Base-by-base conservation (phyloP, 2,329 filamentous ascomycete species). In the Pseudopithomyces chartarum region DNA sequence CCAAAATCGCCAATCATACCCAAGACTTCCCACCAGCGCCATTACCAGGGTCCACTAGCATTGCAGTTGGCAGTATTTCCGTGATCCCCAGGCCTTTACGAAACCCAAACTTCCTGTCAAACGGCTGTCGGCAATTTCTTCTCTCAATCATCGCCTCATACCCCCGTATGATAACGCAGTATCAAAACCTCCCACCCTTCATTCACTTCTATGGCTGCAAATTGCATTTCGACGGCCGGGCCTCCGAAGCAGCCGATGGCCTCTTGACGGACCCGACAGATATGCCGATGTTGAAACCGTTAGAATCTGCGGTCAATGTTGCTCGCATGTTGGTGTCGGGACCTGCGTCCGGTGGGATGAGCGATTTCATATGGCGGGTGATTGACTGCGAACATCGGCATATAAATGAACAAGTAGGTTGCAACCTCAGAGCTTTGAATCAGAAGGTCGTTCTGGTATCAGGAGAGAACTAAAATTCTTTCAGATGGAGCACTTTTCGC, bases 141-240 rank as follows among this genome's bases (percentile, higher is more conserved):
- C 44, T 47, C 12, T 47, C 44, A 2, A 22, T 47, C 26, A 34
- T 47, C 5, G 12, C 2, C 13, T 47, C 52, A 19, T 54, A 54
- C 17, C 52, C 52, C 5, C 43, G 52, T 20, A 54, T 54, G 52
- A 29, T 54, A 15, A 46, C 34, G 2, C 38, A 38, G 10, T 20
- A 20, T 2, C 13, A 29, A n/a, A 47, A 23, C 4, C 22, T 54
- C 7, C 52, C 52, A 22, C 52, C 52, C 4, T 54, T 54, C 17
- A 48, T 54, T 23, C 52, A 54, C 20, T 36, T 33, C 7, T 8
- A 29, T 17, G 52, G 52, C 20, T 48, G 43, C 22, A 23, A 34
- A 10, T 34, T 54, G 17, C 34, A 54, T 39, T 54, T 39, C 11
- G 44, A 48, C 10, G 29, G n/a, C 19, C 43, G 23, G 5, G 8